Evolutionary conservation across 345 rosid species (phyloP), one percentile per base, ranked within the genome.

Genomic region (Eutrema japonicum): DNA sequence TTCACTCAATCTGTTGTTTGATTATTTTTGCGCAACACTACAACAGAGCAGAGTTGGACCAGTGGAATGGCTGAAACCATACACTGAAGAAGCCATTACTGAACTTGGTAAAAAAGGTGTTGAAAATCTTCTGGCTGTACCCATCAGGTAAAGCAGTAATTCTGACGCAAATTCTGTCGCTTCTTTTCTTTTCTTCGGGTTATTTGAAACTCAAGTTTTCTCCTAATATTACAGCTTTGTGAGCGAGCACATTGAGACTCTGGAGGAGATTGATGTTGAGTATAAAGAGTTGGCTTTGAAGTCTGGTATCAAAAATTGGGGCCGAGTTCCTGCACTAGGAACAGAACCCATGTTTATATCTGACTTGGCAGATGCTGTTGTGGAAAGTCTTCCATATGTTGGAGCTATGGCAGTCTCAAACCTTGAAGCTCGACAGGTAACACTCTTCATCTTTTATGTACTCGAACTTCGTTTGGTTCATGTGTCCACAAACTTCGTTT

Each of bases 11-110:
- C 9, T 59, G 42, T 26, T 41, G 37, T 69, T 46, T 62, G 16
- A 11, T 9, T 67, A 6, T n/a, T n/a, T 41, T 18, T 62, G 22
- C 2, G 64, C 57, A 57, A 70, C 76, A 48, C 67, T 81, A 52
- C 63, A 79, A 75, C 96, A 92, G 99, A 95, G 97, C 83, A 86
- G 99, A 85, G 99, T 95, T 62, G 99, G 99, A 68, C 99, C 99
- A 3, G 97, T 95, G 82, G 99, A 95, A 75, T 95, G 99, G 97
- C 75, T 95, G 84, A 95, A 90, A 79, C 99, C 99, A n/a, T 95
- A 95, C 68, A 95, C 99, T 26, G 96, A 95, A 81, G 96, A 95
- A 77, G 91, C 97, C 64, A 92, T 95, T 50, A 77, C 87, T 26
- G 96, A 95, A 67, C 93, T 95, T 47, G 99, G 97, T 38, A 70